These are phyloP conservation scores for Salvia miltiorrhiza DNA, from an alignment of 257 asterid species.

Conservation along the genomic window DNA sequence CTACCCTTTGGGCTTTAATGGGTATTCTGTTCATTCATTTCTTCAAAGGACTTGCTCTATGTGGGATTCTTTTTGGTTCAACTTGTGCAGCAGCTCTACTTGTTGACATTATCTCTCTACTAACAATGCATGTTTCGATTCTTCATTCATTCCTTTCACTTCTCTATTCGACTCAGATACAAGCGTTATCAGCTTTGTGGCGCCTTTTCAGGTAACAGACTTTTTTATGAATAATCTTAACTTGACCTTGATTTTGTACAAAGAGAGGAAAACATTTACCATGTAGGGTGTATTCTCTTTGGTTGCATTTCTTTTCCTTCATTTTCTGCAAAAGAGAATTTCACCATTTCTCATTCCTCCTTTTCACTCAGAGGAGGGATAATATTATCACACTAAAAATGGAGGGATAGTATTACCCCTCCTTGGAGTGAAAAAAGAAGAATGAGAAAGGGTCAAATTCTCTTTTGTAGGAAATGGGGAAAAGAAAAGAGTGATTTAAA, in stretches of 20 bases:
- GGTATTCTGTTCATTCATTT: conserved; percentile 51
- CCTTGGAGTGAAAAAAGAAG: no score
- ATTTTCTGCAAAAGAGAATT: no score
- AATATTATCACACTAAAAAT: no score
- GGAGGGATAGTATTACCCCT: no score
- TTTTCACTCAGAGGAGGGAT: no score
- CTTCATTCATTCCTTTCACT: conserved; percentile 74
- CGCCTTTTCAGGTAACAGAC: conserved; percentile 82
- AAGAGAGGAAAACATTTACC: not conserved
- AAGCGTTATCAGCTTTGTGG: conserved; percentile 88
- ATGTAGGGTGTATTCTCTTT: no score
- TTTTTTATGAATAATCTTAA: conserved; percentile 2
- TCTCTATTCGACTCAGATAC: conserved; percentile 75
- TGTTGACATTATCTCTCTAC: conserved; percentile 64
- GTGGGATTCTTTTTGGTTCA: conserved; percentile 74
- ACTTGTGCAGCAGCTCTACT: conserved; percentile 73
- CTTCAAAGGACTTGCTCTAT: conserved; percentile 57
- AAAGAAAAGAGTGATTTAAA: no score
- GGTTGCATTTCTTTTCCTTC: no score
- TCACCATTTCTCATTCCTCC: no score
- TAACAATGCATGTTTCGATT: conserved; percentile 63
- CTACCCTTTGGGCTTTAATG: conserved; percentile 73
- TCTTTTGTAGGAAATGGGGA: no score
- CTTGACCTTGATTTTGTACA: not conserved
- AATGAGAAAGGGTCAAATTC: no score